A percentile compares a stretch with the other conserved stretches of the same genome.
phyloP scores from a whole-genome alignment of 192 early-diverging fungal genomes.

The Coemansia erecta region DNA sequence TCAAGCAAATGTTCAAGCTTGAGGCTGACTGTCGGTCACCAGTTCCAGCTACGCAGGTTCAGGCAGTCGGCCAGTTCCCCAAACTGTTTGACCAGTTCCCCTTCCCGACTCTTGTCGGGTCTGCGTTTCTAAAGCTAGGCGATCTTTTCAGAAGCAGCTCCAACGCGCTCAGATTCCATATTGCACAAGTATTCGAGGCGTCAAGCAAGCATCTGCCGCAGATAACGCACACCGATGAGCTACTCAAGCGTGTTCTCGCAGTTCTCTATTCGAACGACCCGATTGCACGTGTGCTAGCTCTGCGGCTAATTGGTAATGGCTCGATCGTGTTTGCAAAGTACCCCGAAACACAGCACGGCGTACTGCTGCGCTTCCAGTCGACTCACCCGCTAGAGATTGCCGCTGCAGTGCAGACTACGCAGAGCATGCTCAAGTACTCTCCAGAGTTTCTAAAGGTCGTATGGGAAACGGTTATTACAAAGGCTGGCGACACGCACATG shows the following conservation, averaged over 20 bases:
- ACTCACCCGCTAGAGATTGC: slow-evolving; percentile 51
- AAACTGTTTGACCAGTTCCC: slow-evolving; percentile 54
- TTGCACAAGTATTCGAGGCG: slow-evolving; percentile 46
- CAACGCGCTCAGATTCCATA: slow-evolving; percentile 51
- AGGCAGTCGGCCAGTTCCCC: slow-evolving; percentile 51
- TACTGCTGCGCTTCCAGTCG: slow-evolving; percentile 48
- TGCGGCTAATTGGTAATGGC: slow-evolving; percentile 51
- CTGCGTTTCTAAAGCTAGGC: slow-evolving; percentile 54
- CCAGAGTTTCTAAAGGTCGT: slow-evolving; percentile 44
- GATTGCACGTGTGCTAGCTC: slow-evolving; percentile 48
- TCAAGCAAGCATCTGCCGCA: slow-evolving; percentile 43
- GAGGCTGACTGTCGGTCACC: slow-evolving; percentile 49
- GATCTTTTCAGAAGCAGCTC: slow-evolving; percentile 50
- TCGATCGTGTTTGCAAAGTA: slow-evolving; percentile 47
- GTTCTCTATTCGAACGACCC: slow-evolving; percentile 55
- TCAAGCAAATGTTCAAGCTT: slow-evolving; percentile 52
- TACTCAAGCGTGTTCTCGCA: slow-evolving; percentile 47
- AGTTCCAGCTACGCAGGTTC: slow-evolving; percentile 37
- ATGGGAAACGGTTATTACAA: slow-evolving; percentile 48
- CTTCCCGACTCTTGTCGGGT: slow-evolving; percentile 52
- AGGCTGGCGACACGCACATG: slow-evolving; percentile 27
- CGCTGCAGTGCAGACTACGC: slow-evolving; percentile 49
- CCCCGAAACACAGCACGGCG: slow-evolving; percentile 54
- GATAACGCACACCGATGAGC: slow-evolving; percentile 44
- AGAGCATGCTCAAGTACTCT: slow-evolving; percentile 46